Evolutionary conservation across 257 asterid genomes (phyloP).

Genomic region (Sherardia arvensis): DNA sequence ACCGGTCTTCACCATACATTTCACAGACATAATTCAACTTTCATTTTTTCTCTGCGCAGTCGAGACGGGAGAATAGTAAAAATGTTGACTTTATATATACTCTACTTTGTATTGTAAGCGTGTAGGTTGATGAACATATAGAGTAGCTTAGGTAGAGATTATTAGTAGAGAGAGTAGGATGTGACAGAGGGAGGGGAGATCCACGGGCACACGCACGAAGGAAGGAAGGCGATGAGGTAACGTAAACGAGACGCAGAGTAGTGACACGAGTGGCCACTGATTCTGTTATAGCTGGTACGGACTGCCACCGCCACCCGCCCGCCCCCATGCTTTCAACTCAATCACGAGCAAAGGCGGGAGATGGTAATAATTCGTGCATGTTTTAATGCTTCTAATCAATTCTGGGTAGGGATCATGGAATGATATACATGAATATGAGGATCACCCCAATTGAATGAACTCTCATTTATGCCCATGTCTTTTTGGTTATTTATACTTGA

Average conservation of each 20-base stretch:
- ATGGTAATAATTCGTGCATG: too few species aligned
- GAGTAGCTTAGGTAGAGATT: not conserved
- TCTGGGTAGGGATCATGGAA: too few species aligned
- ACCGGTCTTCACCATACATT: too few species aligned
- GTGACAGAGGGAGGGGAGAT: not conserved
- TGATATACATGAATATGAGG: too few species aligned
- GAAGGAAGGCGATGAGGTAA: conserved; percentile 2
- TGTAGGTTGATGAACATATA: not conserved
- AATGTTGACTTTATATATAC: too few species aligned
- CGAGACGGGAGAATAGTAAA: too few species aligned
- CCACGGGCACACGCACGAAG: not conserved
- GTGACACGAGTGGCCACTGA: conserved; percentile 13
- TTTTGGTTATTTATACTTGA: too few species aligned
- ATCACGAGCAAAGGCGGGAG: not conserved
- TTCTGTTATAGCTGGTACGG: not conserved
- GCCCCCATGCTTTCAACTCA: conserved; percentile 3
- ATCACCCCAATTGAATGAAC: too few species aligned
- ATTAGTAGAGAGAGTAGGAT: not conserved
- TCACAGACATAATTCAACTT: too few species aligned
- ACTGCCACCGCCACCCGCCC: not conserved
- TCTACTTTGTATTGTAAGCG: too few species aligned
- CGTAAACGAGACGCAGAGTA: conserved; percentile 5
- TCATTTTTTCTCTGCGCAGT: too few species aligned
- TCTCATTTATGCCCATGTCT: not conserved
- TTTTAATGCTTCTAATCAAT: too few species aligned